These are phyloP conservation scores for Rosellinia necatrix DNA, from an alignment of 2,329 filamentous ascomycete species.

Conservation along the genomic window DNA sequence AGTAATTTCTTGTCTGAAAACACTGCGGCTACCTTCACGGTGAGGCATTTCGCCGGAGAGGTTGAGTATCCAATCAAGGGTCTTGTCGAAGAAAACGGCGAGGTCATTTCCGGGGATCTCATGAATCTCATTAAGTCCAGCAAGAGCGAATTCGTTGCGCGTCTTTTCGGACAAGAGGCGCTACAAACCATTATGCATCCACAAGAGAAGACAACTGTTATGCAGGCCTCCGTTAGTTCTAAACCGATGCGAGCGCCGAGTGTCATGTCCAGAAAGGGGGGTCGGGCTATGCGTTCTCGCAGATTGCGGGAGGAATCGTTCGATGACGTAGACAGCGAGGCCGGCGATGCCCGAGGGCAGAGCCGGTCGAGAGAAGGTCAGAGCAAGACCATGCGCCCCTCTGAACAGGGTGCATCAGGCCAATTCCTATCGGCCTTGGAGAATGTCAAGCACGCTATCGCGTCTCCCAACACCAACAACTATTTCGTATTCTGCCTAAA, in stretches of 20 bases:
- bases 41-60: slow-evolving; percentile 95
- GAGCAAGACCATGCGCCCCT: slow-evolving; percentile 49
- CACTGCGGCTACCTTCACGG: slow-evolving; percentile 78
- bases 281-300: slow-evolving; percentile 42
- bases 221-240: slow-evolving; percentile 95
- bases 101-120: slow-evolving; percentile 92
- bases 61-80: slow-evolving; percentile 90
- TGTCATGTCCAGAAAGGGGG: slow-evolving; percentile 80
- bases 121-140: slow-evolving; percentile 91
- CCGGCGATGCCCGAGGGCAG: slow-evolving; percentile 43
- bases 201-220: slow-evolving; percentile 84
- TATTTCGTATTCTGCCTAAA: slow-evolving; percentile 98
- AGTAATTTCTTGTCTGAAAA: slow-evolving; percentile 91
- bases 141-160: slow-evolving; percentile 84
- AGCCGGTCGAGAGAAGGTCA: slow-evolving; percentile 33
- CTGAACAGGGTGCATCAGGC: slow-evolving; percentile 84
- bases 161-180: slow-evolving; percentile 95
- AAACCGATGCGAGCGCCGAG: slow-evolving; percentile 92
- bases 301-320: slow-evolving; percentile 47
- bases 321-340: slow-evolving; percentile 58
- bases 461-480: slow-evolving; percentile 80
- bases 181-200: slow-evolving; percentile 93
- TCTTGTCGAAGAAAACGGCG: slow-evolving; percentile 91
- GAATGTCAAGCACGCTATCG: slow-evolving; percentile 86
- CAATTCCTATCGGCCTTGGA: slow-evolving; percentile 90